Base-by-base conservation (phyloP, 2,329 filamentous ascomycete species). In the Celoporthe dispersa region DNA sequence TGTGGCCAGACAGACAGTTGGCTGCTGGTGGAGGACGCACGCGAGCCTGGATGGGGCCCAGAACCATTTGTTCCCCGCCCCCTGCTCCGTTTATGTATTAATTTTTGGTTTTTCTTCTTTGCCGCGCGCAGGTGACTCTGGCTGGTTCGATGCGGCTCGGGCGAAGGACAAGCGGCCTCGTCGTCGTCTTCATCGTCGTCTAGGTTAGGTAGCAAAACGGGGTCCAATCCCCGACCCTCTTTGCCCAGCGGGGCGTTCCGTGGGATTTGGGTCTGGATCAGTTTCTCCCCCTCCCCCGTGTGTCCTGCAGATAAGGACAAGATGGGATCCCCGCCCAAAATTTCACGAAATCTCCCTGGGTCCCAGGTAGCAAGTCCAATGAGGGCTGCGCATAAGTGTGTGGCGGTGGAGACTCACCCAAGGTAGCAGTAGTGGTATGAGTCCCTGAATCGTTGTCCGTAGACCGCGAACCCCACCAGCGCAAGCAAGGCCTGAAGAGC, bases 251-350 rank as follows among this genome's bases (percentile, higher is more conserved):
- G 53, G 53, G 53, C 53, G 53, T 57, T 14, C 53, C 53, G 53
- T 57, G 53, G 25, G 28, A 57, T 33, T 57, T 57, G n/a, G n/a
- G 53, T 31, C 28, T 57, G 53, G 28, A 19, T 16, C 51, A 55
- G 51, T 16, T 28, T 55, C 25, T 55, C 25, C 14, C 51, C 25
- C 51, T 12, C 51, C 12, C 12, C 25, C 11, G n/a, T 28, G n/a
- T 28, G 53, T 33, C 53, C 53, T 57, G 53, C 53, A 31, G 53
- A 57, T 57, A 60, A 60, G 57, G 14, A n/a, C 57, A 60, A 60
- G 57, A 37, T 60, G 33, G 57, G 31, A 35, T 16, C 28, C 31
- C 31, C 31, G 57, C 57, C 57, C 31, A n/a, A 37, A 37, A 12
- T 60, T 60, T 35, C 53, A 60, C 31, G 31, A 37, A 60, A 37